Evolutionary conservation across 1,284 basidiomycete genomes (phyloP), one percentile per base, ranked within the genome.

Genomic region (Ganoderma resinaceum): DNA sequence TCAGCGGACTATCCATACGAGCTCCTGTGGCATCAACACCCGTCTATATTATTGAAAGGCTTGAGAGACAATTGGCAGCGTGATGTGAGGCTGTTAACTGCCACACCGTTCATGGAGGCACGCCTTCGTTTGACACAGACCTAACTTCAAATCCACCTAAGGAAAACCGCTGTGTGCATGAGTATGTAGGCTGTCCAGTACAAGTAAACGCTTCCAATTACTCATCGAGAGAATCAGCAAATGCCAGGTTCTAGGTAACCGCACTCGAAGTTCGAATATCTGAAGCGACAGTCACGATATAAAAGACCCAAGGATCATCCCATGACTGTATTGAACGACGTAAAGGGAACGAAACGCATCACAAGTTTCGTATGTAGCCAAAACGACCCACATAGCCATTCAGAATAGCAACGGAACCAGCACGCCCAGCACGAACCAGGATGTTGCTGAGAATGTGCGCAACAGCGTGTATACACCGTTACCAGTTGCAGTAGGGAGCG

Each of bases 401-500:
- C 29, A 49, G 4, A 63, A 29, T 12, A 61, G 9, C 37, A 63
- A 16, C 35, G 61, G 23, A 42, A 66, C 29, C 11, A 70, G 3
- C 11, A 33, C 53, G 55, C 63, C 33, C 33, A 70, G 35, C 12
- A 31, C 58, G 14, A 66, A 9, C 2, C 57, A 35, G 43, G 49
- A 26, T 14, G 49, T 14, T 6, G 58, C 14, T 37, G 43, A 31
- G 46, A 61, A 53, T 11, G 8, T n/a, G 26, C 20, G n/a, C 11
- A 12, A 9, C 16, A 31, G 37, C 53, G 53, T 29, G 52, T 11
- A 12, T 52, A 66, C 71, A 33, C 58, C 46, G 62, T 66, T 71
- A 66, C 66, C 70, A 1, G 72, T 74, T 12, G 72, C 70, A 29
- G 70, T 69, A 8, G 76, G 75, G 40, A 72, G 73, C 2, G 72